These are phyloP conservation scores for Fusarium kyushuense DNA, from an alignment of 2,329 filamentous ascomycete genomes.

Conservation along the genomic window DNA sequence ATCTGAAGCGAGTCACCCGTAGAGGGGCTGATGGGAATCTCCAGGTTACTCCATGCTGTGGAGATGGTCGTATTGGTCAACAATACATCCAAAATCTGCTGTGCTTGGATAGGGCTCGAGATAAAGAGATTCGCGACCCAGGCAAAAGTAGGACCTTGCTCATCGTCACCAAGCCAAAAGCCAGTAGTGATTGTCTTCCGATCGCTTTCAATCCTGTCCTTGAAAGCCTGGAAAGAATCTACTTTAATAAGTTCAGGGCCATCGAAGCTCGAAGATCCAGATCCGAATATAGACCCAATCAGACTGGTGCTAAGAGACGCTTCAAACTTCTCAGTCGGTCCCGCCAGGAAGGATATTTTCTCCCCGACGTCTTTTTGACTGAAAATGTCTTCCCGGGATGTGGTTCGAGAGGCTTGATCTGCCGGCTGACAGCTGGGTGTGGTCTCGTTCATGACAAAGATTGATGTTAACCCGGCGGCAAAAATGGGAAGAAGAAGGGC, in stretches of 20 bases:
- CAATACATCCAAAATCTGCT: constrained; percentile 75
- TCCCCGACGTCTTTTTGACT: constrained; percentile 50
- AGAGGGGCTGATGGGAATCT: constrained; percentile 75
- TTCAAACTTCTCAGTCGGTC: constrained; percentile 55
- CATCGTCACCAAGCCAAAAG: constrained; percentile 77
- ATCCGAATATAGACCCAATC: not conserved
- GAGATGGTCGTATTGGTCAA: constrained; percentile 76
- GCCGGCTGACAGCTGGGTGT: constrained; percentile 65
- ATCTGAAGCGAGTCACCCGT: constrained; percentile 82
- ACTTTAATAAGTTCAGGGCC: constrained; percentile 55
- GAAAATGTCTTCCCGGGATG: constrained; percentile 54
- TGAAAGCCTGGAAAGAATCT: constrained; percentile 75
- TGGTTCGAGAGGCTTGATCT: constrained; percentile 58
- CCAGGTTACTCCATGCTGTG: constrained; percentile 80
- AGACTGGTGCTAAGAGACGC: constrained; percentile 38
- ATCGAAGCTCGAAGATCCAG: not conserved
- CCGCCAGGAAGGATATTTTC: constrained; percentile 49
- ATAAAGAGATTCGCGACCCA: constrained; percentile 75
- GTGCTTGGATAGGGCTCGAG: constrained; percentile 69
- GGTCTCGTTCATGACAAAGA: constrained; percentile 74
- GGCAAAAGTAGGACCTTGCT: constrained; percentile 72
- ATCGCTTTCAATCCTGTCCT: constrained; percentile 69
- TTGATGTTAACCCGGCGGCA: constrained; percentile 80
- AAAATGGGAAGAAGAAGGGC: constrained; percentile 83
- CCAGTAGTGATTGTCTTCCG: constrained; percentile 79